Conservation (phyloP, 805 yeast species). For the Saccharomycopsis synnaedendra region DNA sequence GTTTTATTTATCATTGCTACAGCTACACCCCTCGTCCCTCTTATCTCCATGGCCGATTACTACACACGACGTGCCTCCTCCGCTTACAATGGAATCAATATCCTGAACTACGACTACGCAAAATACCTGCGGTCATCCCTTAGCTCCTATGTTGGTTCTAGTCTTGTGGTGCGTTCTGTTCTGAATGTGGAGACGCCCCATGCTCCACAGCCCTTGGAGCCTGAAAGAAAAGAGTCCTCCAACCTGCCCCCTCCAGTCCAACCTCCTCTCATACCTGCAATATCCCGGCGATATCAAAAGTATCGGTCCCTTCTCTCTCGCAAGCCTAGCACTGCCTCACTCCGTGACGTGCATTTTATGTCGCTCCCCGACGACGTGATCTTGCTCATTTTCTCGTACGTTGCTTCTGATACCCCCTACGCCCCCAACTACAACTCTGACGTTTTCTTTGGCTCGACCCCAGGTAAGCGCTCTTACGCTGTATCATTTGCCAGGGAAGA, state of each 20-base stretch:
- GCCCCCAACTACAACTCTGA: conserved; percentile 1
- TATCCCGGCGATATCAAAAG: conserved; percentile 13
- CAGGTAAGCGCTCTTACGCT: not conserved
- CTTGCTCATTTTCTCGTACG: conserved; percentile 8
- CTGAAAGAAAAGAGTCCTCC: not conserved
- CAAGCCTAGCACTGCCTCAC: conserved; percentile 1
- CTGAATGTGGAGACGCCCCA: not conserved
- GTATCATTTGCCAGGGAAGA: not conserved
- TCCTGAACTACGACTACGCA: conserved; percentile 15
- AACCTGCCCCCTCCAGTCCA: not conserved
- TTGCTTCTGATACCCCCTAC: conserved; percentile 4
- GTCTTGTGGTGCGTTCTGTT: not conserved
- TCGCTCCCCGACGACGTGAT: conserved; percentile 13
- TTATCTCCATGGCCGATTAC: not conserved
- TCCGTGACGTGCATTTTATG: not conserved
- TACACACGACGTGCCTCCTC: not conserved
- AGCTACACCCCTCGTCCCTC: not conserved
- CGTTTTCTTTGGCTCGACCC: not conserved
- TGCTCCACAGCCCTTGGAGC: not conserved
- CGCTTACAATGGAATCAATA: conserved; percentile 8
- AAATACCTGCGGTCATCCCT: conserved; percentile 11
- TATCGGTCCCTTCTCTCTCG: conserved; percentile 10
- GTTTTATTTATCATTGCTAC: not conserved
- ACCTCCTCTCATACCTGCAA: not conserved
- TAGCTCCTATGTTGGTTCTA: not conserved